Evolutionary conservation across 441 rosid species (phyloP), one percentile per base, ranked within the genome.

Genomic region (Erysimum cheiri): DNA sequence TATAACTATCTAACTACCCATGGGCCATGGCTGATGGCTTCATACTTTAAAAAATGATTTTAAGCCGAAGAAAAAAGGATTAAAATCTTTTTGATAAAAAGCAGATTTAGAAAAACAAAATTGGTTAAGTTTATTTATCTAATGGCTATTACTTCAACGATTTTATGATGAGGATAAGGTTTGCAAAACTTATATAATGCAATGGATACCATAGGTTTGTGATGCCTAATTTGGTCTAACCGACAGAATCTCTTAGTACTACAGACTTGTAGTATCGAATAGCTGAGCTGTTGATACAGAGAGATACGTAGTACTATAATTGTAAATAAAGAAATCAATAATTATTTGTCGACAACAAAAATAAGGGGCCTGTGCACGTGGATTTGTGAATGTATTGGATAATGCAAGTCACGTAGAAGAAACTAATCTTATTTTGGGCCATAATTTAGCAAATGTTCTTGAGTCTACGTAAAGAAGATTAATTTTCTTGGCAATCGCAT

Each of bases 221-320:
- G 50, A 64, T 59, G 64, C 75, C 64, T 58, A 76, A 59, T 76
- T 59, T 59, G 71, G 75, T 70, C 75, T 52, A 64, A 64, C 75
- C 32, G 33, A 59, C 44, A 52, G 37, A 70, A 70, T 50, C 64
- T 76, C 17, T 24, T 76, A 44, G 72, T 76, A 76, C 78, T 22
- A 22, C 24, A 22, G 24, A 22, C 24, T 22, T 19, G 22, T 11
- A 60, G 36, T 35, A 62, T 47, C 58, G 61, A 58, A 62, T 50
- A 60, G 67, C 48, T 75, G 75, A 69, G 75, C 75, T 63, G 71
- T 69, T 63, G 49, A 47, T 75, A 31, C 5, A 26, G 55, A 41
- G 29, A 41, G 29, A 43, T 7, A 57, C 33, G 14, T 36, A 13
- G 69, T 52, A 59, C 50, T 26, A 28, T 50, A 26, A 19, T 29